A percentile compares a stretch with the other conserved stretches of the same genome.
Evolutionary conservation across 2,329 filamentous ascomycete species (phyloP).

Genomic region (Chrysoporthe puriensis): DNA sequence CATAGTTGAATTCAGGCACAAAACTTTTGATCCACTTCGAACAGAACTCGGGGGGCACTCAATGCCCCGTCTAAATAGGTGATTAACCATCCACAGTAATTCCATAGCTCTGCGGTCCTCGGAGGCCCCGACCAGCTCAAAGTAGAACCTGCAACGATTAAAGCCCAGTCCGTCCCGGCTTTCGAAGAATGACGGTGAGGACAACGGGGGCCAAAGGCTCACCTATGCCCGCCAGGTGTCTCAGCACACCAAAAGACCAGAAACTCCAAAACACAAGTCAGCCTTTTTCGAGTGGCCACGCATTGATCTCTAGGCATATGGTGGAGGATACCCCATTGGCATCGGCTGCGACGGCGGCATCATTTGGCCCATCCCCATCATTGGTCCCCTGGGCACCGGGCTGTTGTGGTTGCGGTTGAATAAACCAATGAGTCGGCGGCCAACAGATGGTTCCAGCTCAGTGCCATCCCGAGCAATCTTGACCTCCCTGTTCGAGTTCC

Average conservation of each 20-base stretch:
- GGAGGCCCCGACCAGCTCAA: not conserved
- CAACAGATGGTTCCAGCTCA: constrained; percentile 83
- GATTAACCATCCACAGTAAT: not conserved
- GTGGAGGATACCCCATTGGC: constrained; percentile 24
- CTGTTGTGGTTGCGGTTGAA: constrained; percentile 62
- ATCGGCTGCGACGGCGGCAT: constrained; percentile 21
- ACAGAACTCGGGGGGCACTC: constrained; percentile 6
- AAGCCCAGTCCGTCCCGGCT: not conserved
- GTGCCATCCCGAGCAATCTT: constrained; percentile 96
- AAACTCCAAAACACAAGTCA: not conserved
- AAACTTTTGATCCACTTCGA: constrained; percentile 9
- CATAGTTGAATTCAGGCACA: not conserved
- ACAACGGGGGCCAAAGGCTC: not conserved
- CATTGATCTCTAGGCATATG: constrained; percentile 12
- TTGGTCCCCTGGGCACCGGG: constrained; percentile 23
- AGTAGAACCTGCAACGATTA: not conserved
- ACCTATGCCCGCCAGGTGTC: not conserved
- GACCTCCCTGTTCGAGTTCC: constrained; percentile 93
- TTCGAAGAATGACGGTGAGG: not conserved
- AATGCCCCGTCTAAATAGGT: not conserved
- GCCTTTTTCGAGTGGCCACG: not conserved
- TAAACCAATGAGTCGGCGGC: constrained; percentile 74
- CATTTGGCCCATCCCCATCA: constrained; percentile 23
- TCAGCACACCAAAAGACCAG: not conserved
- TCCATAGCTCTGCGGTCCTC: not conserved